Evolutionary conservation across 2,329 filamentous ascomycete genomes (phyloP), one percentile per base, ranked within the genome.

Genomic region (Penicillium psychrosexuale): DNA sequence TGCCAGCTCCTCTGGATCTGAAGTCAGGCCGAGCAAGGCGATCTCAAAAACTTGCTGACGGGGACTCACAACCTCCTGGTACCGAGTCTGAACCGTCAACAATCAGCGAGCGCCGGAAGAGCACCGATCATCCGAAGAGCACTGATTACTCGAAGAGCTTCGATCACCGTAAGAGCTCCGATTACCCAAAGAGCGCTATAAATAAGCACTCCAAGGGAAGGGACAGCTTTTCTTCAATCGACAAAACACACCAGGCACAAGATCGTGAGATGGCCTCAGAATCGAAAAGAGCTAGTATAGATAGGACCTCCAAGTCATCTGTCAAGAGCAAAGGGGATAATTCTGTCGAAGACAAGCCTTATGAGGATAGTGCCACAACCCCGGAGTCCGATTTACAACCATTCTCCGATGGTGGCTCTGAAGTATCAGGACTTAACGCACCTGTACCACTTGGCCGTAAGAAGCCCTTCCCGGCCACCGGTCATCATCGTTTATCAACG

Each of bases 401-500:
- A 36, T 64, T 69, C 13, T 71, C 76, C 55, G 61, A 76, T 56
- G 60, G 27, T 9, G 60, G 70, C 50, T 72, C 71, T n/a, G 69
- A 75, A 47, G 65, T 71, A 8, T 72, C 72, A 22, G 65, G 62
- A 27, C 67, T 67, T 27, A 74, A 74, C 55, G 66, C 71, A 5
- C 71, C 73, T 51, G 70, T 73, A n/a, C 71, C 73, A 15, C 64
- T 78, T 31, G 69, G 70, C 30, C 70, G 73, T 22, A 76, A 73
- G 59, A 74, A 76, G 48, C 72, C 72, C 8, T 80, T 81, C 59
- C 81, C 82, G 3, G 78, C 75, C 11, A 81, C 78, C 28, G 81
- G 81, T n/a, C 75, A 62, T 42, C 75, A 82, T 61, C 75, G 76
- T 56, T 72, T 85, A 2, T 84, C 83, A 8, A 84, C 83, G 0